Base-by-base conservation (phyloP, 768 basidiomycete species). In the Lentinula lateritia region DNA sequence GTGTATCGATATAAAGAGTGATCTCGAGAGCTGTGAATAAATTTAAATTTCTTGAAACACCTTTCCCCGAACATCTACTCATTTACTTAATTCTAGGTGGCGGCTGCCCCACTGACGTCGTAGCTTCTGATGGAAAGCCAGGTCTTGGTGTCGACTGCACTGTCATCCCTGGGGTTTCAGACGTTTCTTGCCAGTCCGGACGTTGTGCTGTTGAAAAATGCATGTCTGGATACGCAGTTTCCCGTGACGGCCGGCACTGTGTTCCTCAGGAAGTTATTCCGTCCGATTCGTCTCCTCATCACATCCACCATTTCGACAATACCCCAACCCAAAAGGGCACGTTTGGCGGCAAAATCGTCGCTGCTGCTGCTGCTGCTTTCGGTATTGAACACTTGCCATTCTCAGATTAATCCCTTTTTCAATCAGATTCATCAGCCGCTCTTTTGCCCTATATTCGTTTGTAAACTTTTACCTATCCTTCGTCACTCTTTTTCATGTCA, bases 1-100 rank as follows among this genome's bases (percentile, higher is more conserved):
- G 61, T 78, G 76, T 61, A 58, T 78, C 58, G 63, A 77, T 57
- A 72, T 71, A 12, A 63, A 42, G 41, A 60, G 54, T 41, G 74
- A 76, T 59, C 68, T 78, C 15, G 76, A 75, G 63, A 74, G 74
- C 66, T 78, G 76, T 77, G 52, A 61, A 74, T 74, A 2, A 43
- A 36, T 39, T 61, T 74, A 2, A 43, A 36, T 39, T 61, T 54
- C 12, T 39, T n/a, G 0, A 18, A 6, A 32, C 5, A 13, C 16
- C 16, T 12, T 46, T 4, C 28, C 52, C 6, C 52, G 8, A 50
- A 15, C 34, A 54, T 32, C 10, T 16, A 39, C n/a, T 16, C 38
- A 34, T 7, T 32, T 35, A 39, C 2, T 32, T 20, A n/a, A 16
- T 34, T 42, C 3, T 61, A 76, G 74, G 76, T 63, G 76, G 76